phyloP scores from a whole-genome alignment of 2,329 filamentous ascomycete genomes.

The Xylaria sp. region DNA sequence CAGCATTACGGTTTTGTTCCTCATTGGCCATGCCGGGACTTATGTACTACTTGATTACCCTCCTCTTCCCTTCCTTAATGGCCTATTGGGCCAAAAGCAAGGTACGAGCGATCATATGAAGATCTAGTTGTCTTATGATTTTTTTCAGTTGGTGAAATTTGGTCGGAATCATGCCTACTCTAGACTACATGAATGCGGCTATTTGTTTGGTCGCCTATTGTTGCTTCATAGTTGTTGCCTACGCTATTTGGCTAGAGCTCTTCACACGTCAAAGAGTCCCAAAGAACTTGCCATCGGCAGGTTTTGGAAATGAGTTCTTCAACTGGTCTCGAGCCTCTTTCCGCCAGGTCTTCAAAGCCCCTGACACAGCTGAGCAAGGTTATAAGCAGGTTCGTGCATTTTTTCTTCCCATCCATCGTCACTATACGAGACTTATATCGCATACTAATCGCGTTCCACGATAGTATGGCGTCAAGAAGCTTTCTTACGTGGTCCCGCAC shows the following conservation, averaged over 20 bases:
- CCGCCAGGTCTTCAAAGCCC: slow-evolving; percentile 5
- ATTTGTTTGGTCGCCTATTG: neutral
- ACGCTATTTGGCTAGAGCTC: slow-evolving; percentile 3
- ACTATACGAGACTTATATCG: neutral
- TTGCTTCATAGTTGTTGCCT: slow-evolving; percentile 1
- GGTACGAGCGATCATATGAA: neutral
- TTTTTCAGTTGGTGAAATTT: neutral
- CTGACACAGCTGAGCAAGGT: slow-evolving; percentile 13
- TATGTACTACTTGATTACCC: slow-evolving; percentile 1
- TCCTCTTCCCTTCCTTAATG: neutral
- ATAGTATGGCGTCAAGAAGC: slow-evolving; percentile 14
- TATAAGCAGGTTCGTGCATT: slow-evolving; percentile 7
- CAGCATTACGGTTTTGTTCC: slow-evolving; percentile 8
- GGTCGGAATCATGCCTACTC: slow-evolving; percentile 1
- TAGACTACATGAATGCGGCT: slow-evolving; percentile 8
- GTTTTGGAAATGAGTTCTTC: slow-evolving; percentile 13
- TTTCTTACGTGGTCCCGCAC: slow-evolving; percentile 7
- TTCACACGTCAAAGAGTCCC: slow-evolving; percentile 7
- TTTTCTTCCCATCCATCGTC: neutral
- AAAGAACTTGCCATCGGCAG: slow-evolving; percentile 1
- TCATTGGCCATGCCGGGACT: slow-evolving; percentile 1
- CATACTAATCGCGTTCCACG: neutral
- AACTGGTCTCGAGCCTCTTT: slow-evolving; percentile 10
- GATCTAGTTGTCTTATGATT: neutral
- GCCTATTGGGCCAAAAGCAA: neutral